A percentile compares a stretch with the other conserved stretches of the same genome.
Evolutionary conservation across 2,329 filamentous ascomycete species (phyloP).

Genomic region (Pseudogymnoascus sp.): DNA sequence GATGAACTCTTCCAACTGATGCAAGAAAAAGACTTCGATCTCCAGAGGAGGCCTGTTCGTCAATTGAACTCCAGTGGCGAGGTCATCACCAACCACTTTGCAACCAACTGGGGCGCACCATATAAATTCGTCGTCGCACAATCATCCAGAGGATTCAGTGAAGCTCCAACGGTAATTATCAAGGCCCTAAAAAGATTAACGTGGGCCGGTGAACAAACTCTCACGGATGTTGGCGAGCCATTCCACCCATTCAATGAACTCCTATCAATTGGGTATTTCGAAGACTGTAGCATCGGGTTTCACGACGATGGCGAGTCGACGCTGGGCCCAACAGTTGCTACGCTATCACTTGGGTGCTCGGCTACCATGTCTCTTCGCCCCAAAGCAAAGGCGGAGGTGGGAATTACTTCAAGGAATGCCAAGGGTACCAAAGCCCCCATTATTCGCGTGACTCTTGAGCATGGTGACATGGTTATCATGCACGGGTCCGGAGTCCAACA

Average conservation of each 20-base stretch:
- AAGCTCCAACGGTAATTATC: conserved; percentile 42
- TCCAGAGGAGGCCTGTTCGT: conserved; percentile 38
- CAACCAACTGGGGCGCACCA: conserved; percentile 45
- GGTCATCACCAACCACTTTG: conserved; percentile 44
- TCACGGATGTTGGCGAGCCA: conserved; percentile 21
- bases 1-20: conserved; percentile 52
- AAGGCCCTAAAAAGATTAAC: conserved; percentile 45
- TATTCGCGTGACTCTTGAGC: conserved; percentile 41
- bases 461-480: conserved; percentile 62
- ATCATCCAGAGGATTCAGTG: conserved; percentile 41
- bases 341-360: conserved; percentile 51
- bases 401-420: conserved; percentile 24
- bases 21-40: conserved; percentile 37
- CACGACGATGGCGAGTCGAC: conserved; percentile 61
- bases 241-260: conserved; percentile 54
- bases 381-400: conserved; percentile 36
- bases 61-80: conserved; percentile 31
- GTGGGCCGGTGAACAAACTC: conserved; percentile 44
- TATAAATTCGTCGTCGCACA: conserved; percentile 60
- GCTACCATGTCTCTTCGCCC: conserved; percentile 52
- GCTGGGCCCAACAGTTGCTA: conserved; percentile 55
- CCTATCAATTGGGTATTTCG: conserved; percentile 55
- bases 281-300: conserved; percentile 51
- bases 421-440: conserved; percentile 29
- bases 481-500: conserved; percentile 52